Evolutionary conservation across 805 yeast genomes (phyloP).

Genomic region (Ogataea allantospora): DNA sequence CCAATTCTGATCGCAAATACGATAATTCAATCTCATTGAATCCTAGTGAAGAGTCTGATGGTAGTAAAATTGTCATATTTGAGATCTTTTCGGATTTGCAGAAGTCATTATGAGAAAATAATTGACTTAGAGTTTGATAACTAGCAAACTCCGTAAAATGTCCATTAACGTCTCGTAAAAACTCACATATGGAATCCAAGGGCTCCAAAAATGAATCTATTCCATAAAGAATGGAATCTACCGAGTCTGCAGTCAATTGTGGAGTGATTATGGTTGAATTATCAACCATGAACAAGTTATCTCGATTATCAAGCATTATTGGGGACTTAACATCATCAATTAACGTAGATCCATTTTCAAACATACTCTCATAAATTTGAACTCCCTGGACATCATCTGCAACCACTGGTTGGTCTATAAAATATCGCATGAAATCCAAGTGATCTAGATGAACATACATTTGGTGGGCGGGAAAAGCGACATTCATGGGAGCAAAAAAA

Average conservation of each 20-base stretch:
- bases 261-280: conserved; percentile 51
- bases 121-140: conserved; percentile 19
- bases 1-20: conserved; percentile 39
- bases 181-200: conserved; percentile 37
- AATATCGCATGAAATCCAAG: conserved; percentile 30
- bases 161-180: conserved; percentile 27
- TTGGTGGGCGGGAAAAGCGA: no score
- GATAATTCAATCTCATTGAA: conserved; percentile 43
- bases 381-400: conserved; percentile 32
- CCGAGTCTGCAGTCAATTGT: conserved; percentile 58
- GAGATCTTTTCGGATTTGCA: conserved; percentile 22
- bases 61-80: conserved; percentile 46
- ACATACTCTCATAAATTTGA: conserved; percentile 23
- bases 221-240: conserved; percentile 67
- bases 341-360: conserved; percentile 24
- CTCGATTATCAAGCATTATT: conserved; percentile 33
- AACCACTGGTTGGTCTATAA: conserved; percentile 34
- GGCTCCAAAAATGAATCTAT: conserved; percentile 45
- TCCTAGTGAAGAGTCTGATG: conserved; percentile 40
- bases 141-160: conserved; percentile 16
- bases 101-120: conserved; percentile 21
- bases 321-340: conserved; percentile 29
- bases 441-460: conserved; percentile 12
- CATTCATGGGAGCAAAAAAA: no score
- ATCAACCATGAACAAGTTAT: conserved; percentile 37